Evolutionary conservation across 73 alveolate species (phyloP), one percentile per base, ranked within the genome.

Genomic region (Stentor coeruleus): DNA sequence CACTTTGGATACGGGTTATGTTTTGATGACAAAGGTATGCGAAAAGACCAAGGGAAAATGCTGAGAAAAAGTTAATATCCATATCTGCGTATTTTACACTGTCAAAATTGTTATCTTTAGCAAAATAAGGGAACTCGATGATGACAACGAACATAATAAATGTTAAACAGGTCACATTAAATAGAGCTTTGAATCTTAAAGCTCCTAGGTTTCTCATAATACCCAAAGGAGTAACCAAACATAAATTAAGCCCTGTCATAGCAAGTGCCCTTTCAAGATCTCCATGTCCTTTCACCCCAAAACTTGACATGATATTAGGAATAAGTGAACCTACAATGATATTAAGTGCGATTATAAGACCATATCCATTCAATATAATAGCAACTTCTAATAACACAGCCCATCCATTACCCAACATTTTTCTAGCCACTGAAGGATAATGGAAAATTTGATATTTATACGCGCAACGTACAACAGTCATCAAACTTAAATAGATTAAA

Each of bases 21-120:
- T 76, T 41, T 33, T 83, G 84, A 38, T 87, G 82, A 77, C 93
- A 87, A 39, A 86, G 85, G 77, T 41, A 87, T 3, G 93, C 82
- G 59, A 87, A 87, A 84, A 83, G 59, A 3, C 89, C 81, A 42
- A 87, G 74, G 3, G 93, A 82, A 77, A 83, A 83, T 3, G 89
- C 93, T 30, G 39, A n/a, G 75, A 83, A 83, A 74, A 87, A 73
- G 80, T 87, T 82, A n/a, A 58, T 39, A 58, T 87, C 84, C 3
- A 86, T 20, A 41, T n/a, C 39, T 36, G 74, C 74, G 74, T 87
- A 87, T 1, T 28, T 20, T 26, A 49, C 36, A 26, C 20, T 40
- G 2, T 58, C 57, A 15, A 28, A 35, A 28, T 31, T 26, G 73
- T 74, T 39, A 31, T 39, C 33, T 40, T 31, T 35, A 73, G 37